Percentiles rank a stretch among this genome's conserved stretches.
These are phyloP conservation scores for Fonsecaea pedrosoi DNA, from an alignment of 2,329 filamentous ascomycete species.

Conservation along the genomic window DNA sequence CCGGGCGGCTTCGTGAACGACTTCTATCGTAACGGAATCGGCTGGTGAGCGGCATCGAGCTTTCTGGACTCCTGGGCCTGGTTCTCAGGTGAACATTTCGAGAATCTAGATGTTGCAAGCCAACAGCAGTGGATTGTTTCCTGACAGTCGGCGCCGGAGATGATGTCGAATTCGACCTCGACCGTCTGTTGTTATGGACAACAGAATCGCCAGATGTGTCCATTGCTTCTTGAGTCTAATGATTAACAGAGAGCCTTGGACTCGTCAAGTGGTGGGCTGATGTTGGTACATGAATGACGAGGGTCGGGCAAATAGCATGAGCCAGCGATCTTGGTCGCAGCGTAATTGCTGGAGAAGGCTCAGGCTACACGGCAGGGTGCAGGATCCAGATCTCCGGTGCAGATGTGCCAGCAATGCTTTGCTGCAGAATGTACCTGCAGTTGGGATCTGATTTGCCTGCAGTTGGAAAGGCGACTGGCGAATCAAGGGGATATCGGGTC, in stretches of 20 bases:
- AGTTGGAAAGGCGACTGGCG: slow-evolving; percentile 24
- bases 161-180: slow-evolving; percentile 54
- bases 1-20: slow-evolving; percentile 31
- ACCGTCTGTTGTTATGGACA: slow-evolving; percentile 39
- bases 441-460: slow-evolving; percentile 22
- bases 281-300: slow-evolving; percentile 22
- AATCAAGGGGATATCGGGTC: slow-evolving; percentile 24
- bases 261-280: slow-evolving; percentile 20
- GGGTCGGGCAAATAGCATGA: background rate
- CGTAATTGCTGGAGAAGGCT: slow-evolving; percentile 12
- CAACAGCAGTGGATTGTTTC: slow-evolving; percentile 47
- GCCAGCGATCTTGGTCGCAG: slow-evolving; percentile 16
- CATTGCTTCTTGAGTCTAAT: slow-evolving; percentile 26
- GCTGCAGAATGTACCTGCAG: slow-evolving; percentile 30
- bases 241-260: slow-evolving; percentile 1
- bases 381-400: slow-evolving; percentile 13
- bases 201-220: slow-evolving; percentile 24
- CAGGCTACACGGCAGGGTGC: slow-evolving; percentile 33
- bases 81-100: slow-evolving; percentile 40
- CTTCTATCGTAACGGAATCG: slow-evolving; percentile 27
- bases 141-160: slow-evolving; percentile 52
- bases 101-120: slow-evolving; percentile 41
- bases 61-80: slow-evolving; percentile 40
- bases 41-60: slow-evolving; percentile 12
- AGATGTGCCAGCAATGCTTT: slow-evolving; percentile 25